Evolutionary conservation across 352 stramenopile species (phyloP).

Genomic region (Phytopythium oedochilum): DNA sequence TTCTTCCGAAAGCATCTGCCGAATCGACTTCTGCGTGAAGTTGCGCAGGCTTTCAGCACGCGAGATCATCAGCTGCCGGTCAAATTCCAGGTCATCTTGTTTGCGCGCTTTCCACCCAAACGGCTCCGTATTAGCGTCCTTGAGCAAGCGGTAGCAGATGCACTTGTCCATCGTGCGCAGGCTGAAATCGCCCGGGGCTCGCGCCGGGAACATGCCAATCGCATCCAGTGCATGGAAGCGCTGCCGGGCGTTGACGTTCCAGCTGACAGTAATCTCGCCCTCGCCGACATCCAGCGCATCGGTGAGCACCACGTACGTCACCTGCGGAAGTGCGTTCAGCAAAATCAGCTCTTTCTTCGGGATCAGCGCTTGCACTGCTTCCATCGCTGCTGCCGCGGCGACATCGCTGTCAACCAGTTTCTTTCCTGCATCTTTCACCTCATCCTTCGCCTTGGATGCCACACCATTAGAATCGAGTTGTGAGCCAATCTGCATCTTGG

Average conservation of each 20-base stretch:
- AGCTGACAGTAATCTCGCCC: conserved; percentile 51
- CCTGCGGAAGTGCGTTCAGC: conserved; percentile 36
- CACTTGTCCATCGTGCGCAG: conserved; percentile 46
- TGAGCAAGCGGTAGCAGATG: conserved; percentile 52
- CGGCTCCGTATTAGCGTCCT: conserved; percentile 20
- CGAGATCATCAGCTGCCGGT: conserved; percentile 31
- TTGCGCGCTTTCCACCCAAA: conserved; percentile 44
- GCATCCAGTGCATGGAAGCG: conserved; percentile 52
- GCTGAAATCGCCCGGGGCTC: conserved; percentile 19
- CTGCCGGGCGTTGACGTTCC: conserved; percentile 45
- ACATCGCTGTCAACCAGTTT: conserved; percentile 12
- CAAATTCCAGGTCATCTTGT: conserved; percentile 23
- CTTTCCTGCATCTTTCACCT: conserved; percentile 7
- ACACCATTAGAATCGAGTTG: neutral
- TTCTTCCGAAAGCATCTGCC: neutral
- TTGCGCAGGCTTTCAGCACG: conserved; percentile 33
- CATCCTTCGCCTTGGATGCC: neutral
- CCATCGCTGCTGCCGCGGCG: conserved; percentile 13
- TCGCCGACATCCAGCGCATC: conserved; percentile 42
- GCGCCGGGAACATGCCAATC: conserved; percentile 53
- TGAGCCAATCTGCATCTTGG: neutral
- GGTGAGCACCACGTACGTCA: conserved; percentile 48
- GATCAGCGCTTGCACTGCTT: conserved; percentile 20
- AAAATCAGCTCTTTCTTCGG: conserved; percentile 34
- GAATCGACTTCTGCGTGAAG: conserved; percentile 9